Evolutionary conservation across 2,329 filamentous ascomycete genomes (phyloP).

Genomic region (Botrytis aclada): DNA sequence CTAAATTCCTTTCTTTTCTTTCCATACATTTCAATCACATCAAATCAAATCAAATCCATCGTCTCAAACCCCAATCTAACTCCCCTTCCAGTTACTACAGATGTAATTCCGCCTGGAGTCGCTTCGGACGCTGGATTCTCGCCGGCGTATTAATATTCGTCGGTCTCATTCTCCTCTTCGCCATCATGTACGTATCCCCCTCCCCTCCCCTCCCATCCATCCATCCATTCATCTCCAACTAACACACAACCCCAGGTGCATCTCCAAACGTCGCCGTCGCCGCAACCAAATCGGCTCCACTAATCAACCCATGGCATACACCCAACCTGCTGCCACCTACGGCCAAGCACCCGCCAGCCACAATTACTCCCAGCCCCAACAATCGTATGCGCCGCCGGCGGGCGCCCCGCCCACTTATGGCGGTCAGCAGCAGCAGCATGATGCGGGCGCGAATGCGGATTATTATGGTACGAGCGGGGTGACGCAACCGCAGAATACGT

Average conservation of each 20-base stretch:
- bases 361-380: conserved; percentile 3
- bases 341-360: conserved; percentile 10
- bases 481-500: conserved; percentile 25
- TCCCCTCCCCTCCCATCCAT: not conserved
- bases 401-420: conserved; percentile 20
- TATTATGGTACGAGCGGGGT: conserved; percentile 27
- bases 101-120: conserved; percentile 21
- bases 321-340: conserved; percentile 4
- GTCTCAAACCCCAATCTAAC: not conserved
- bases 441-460: conserved; percentile 8
- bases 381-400: conserved; percentile 21
- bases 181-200: conserved; percentile 22
- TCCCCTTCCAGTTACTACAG: not conserved
- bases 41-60: no score
- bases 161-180: conserved; percentile 22
- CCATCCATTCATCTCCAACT: not conserved
- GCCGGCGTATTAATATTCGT: conserved; percentile 28
- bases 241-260: conserved; percentile 11
- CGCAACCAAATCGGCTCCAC: conserved; percentile 10
- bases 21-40: not conserved
- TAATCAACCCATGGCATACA: conserved; percentile 18
- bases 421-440: no score
- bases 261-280: conserved; percentile 15
- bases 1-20: no score
- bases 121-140: conserved; percentile 30